Percentiles rank a stretch among this genome's conserved stretches.
phyloP scores from a whole-genome alignment of 805 yeast species.

The Cyberlindnera subsufficiens region DNA sequence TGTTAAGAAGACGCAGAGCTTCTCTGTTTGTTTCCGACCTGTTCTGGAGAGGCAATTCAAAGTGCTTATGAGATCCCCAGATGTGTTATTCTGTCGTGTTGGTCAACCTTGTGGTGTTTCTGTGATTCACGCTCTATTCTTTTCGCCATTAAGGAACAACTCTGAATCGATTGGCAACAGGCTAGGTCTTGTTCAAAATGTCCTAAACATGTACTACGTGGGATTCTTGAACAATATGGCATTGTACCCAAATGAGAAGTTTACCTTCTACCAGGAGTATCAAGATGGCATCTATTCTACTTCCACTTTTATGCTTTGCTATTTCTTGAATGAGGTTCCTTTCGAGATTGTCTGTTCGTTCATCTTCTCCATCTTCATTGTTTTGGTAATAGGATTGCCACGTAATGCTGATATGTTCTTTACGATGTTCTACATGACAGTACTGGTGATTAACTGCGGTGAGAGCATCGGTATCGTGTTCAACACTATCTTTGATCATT shows the following conservation, averaged over 20 bases:
- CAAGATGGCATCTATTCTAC: slow-evolving; percentile 67
- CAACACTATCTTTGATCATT: slow-evolving; percentile 63
- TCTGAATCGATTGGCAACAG: slow-evolving; percentile 55
- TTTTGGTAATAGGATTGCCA: slow-evolving; percentile 70
- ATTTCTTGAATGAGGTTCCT: slow-evolving; percentile 60
- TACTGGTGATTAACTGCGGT: slow-evolving; percentile 62
- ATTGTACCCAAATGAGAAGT: slow-evolving; percentile 66
- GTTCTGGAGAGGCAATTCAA: slow-evolving; percentile 28
- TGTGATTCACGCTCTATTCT: slow-evolving; percentile 60
- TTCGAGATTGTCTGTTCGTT: slow-evolving; percentile 56
- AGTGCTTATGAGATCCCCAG: slow-evolving; percentile 43
- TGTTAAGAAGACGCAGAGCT: slow-evolving; percentile 7
- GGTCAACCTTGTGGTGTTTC: slow-evolving; percentile 62
- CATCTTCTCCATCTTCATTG: slow-evolving; percentile 55
- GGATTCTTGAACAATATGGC: slow-evolving; percentile 79
- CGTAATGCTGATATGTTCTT: slow-evolving; percentile 64
- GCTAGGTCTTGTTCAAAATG: slow-evolving; percentile 71
- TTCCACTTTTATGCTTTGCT: slow-evolving; percentile 54
- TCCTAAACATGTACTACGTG: slow-evolving; percentile 64
- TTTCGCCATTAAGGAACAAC: slow-evolving; percentile 47
- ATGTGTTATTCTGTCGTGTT: slow-evolving; percentile 57
- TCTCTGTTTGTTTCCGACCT: slow-evolving; percentile 27
- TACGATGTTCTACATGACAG: slow-evolving; percentile 48
- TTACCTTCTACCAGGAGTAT: slow-evolving; percentile 73
- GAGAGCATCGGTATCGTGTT: slow-evolving; percentile 81